These are phyloP conservation scores for Glebionis coronaria DNA, from an alignment of 129 eudicot species.

Conservation along the genomic window DNA sequence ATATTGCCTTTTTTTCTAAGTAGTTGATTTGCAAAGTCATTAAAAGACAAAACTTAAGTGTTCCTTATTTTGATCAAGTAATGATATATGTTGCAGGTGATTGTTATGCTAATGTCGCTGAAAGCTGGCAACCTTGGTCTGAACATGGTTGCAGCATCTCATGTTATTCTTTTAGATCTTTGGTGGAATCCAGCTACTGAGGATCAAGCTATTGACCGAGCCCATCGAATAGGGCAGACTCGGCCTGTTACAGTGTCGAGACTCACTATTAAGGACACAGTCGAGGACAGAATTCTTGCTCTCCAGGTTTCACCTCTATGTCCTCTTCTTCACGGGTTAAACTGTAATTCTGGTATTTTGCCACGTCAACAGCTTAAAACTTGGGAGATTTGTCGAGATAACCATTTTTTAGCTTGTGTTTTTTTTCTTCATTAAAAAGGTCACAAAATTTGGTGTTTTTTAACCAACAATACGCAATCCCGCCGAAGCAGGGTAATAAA, in stretches of 20 bases:
- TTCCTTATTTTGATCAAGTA: background rate
- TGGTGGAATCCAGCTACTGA: slow-evolving; percentile 99
- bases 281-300: slow-evolving; percentile 85
- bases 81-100: slow-evolving; percentile 58
- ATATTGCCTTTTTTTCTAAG: background rate
- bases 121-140: slow-evolving; percentile 97
- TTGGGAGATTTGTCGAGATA: background rate
- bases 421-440: too few species aligned
- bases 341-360: background rate
- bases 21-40: background rate
- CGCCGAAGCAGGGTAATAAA: too few species aligned
- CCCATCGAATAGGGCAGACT: slow-evolving; percentile 96
- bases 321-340: background rate
- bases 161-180: slow-evolving; percentile 91
- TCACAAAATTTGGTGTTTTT: too few species aligned
- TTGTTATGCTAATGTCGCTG: slow-evolving; percentile 89
- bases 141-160: slow-evolving; percentile 96
- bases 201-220: slow-evolving; percentile 95
- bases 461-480: too few species aligned
- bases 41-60: background rate
- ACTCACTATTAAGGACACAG: slow-evolving; percentile 68
- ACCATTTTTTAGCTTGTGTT: too few species aligned
- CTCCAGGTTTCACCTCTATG: slow-evolving; percentile 55
- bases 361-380: slow-evolving; percentile 6
- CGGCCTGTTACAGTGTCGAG: slow-evolving; percentile 86